Evolutionary conservation across 805 yeast genomes (phyloP).

Genomic region (Clavispora asparagi): DNA sequence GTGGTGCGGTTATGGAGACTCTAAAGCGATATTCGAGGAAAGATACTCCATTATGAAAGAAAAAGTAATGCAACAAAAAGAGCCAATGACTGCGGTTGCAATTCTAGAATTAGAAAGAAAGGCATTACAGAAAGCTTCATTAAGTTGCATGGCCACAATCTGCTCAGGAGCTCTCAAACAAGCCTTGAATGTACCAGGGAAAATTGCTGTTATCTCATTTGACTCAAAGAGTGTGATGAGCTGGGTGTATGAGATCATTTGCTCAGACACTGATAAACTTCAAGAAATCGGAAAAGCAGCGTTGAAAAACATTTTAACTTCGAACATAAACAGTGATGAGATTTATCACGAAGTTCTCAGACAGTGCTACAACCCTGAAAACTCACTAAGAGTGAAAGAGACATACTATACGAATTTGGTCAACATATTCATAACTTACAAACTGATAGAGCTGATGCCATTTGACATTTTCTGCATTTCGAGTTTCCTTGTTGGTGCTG

Average conservation of each 20-base stretch:
- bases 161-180: conserved; percentile 69
- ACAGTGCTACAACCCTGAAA: conserved; percentile 64
- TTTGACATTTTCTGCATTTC: conserved; percentile 72
- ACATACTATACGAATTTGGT: conserved; percentile 70
- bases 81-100: conserved; percentile 53
- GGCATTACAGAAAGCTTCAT: conserved; percentile 62
- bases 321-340: conserved; percentile 52
- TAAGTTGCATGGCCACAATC: conserved; percentile 80
- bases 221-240: conserved; percentile 61
- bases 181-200: conserved; percentile 40
- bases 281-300: conserved; percentile 67
- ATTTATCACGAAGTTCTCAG: conserved; percentile 54
- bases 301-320: conserved; percentile 56
- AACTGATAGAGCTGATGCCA: conserved; percentile 30
- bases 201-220: conserved; percentile 55
- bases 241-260: conserved; percentile 78
- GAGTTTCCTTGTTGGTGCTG: conserved; percentile 73
- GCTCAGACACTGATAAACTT: conserved; percentile 51
- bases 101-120: conserved; percentile 76
- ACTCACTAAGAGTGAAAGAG: conserved; percentile 48
- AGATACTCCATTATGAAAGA: conserved; percentile 58
- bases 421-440: conserved; percentile 41
- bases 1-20: conserved; percentile 91
- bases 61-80: conserved; percentile 34
- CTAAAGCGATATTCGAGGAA: conserved; percentile 53